Evolutionary conservation across 163 green algal genomes (phyloP), one percentile per base, ranked within the genome.

Genomic region (Smithsoniella earleae): DNA sequence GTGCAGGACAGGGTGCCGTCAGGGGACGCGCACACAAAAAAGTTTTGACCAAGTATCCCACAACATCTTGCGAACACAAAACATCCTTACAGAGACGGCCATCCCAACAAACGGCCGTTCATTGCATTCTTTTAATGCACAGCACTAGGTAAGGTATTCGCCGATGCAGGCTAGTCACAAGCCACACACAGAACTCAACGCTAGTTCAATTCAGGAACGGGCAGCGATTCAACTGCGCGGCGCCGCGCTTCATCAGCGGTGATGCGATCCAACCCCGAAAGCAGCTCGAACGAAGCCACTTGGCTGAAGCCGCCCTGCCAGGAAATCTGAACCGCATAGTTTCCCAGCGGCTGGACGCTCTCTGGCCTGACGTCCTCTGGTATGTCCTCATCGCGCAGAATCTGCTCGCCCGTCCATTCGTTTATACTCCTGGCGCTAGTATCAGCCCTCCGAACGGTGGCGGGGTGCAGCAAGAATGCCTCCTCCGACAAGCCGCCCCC

Each of bases 301-400:
- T 97, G 92, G 78, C 89, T 96, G 84, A 97, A 94, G 25, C 93
- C 90, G 55, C 98, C 93, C 64, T 91, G 73, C 94, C 94, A 98
- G 8, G 73, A 79, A 74, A 99, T 97, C 80, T 89, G 85, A 58
- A 96, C 89, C 2, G 94, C 94, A 75, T 99, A 99, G 82, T 98
- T 98, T 34, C 94, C 94, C 4, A 98, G 75, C 1, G 87, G 86
- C 36, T 83, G 77, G 13, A 97, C 80, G 10, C 74, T 55, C 20
- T 85, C 46, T 0, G 94, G 92, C 49, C 76, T 66, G 3, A 97
- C 83, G 75, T 87, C 83, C 18, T 94, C 85, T 2, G 85, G 73
- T 4, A 95, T 80, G 73, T 92, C 85, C 31, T 74, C 73, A 54
- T 85, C 78, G 20, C 38, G 38, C 5, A 77, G 34, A 46, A 83